Evolutionary conservation across 75 land plant species (phyloP).

Genomic region (Cunninghamia lanceolata): DNA sequence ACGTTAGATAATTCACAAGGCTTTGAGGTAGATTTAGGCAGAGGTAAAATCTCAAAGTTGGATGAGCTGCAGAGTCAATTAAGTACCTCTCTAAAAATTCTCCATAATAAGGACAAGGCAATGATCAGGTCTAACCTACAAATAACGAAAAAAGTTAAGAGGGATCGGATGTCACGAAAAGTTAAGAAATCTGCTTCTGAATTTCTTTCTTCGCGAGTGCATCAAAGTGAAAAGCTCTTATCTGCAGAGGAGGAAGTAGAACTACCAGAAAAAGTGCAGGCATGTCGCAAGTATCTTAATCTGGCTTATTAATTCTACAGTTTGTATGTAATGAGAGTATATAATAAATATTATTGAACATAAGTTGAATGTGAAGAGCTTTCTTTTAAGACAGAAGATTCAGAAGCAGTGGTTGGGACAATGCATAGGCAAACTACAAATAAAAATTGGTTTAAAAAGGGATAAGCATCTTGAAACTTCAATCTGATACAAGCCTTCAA

Average conservation of each 20-base stretch:
- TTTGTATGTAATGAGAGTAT: neutral
- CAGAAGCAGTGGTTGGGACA: neutral
- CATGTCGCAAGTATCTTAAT: slow-evolving; percentile 7
- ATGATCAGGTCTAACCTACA: neutral
- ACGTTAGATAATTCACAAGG: neutral
- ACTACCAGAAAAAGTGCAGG: slow-evolving; percentile 41
- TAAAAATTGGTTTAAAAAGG: neutral
- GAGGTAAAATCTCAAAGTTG: neutral
- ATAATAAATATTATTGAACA: neutral
- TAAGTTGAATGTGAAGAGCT: neutral
- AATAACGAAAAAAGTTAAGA: neutral
- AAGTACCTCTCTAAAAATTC: neutral
- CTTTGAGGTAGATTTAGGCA: neutral
- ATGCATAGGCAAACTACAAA: neutral
- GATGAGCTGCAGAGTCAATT: neutral
- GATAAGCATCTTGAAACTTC: neutral
- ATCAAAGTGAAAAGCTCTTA: slow-evolving; percentile 35
- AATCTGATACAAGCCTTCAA: neutral
- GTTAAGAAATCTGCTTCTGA: neutral
- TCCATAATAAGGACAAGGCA: neutral
- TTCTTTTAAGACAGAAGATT: neutral
- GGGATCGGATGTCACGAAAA: neutral
- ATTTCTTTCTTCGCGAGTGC: neutral
- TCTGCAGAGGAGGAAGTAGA: slow-evolving; percentile 50
- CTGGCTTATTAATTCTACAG: neutral